Percentiles rank a stretch among this genome's conserved stretches.
phyloP scores from a whole-genome alignment of 208 protist genomes.

The Jaenimonas drosophilae region DNA sequence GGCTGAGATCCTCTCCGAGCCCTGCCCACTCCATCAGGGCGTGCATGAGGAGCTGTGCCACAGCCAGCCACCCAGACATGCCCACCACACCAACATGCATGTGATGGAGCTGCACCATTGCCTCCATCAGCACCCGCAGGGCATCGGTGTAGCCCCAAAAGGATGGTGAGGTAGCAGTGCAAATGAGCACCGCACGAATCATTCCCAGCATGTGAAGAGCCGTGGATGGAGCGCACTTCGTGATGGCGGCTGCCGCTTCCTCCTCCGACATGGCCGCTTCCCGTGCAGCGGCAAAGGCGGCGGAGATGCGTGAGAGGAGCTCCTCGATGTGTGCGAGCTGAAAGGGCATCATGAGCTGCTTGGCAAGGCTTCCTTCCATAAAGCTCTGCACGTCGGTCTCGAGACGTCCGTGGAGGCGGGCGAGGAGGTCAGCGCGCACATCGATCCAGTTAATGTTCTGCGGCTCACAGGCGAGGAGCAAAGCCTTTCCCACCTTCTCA shows the following conservation, averaged over 20 bases:
- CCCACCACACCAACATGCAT: too few species aligned
- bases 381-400: conserved; percentile 22
- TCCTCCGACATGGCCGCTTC: too few species aligned
- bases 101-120: too few species aligned
- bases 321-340: conserved; percentile 27
- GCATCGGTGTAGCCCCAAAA: too few species aligned
- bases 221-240: not conserved
- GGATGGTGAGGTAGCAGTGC: not conserved
- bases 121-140: too few species aligned
- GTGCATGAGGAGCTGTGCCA: too few species aligned
- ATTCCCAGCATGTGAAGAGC: not conserved
- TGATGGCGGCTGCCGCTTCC: too few species aligned
- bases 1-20: not conserved
- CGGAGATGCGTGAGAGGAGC: conserved; percentile 18
- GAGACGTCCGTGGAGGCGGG: conserved; percentile 35
- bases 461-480: conserved; percentile 29
- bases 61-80: too few species aligned
- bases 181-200: conserved; percentile 1
- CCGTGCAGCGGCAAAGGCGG: too few species aligned
- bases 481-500: conserved; percentile 36
- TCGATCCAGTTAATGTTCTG: conserved; percentile 16
- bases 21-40: not conserved
- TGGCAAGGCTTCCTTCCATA: conserved; percentile 25
- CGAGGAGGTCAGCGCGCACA: conserved; percentile 21
- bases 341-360: conserved; percentile 29